Evolutionary conservation across 2,329 filamentous ascomycete genomes (phyloP).

Genomic region (Xylariaceae sp.): DNA sequence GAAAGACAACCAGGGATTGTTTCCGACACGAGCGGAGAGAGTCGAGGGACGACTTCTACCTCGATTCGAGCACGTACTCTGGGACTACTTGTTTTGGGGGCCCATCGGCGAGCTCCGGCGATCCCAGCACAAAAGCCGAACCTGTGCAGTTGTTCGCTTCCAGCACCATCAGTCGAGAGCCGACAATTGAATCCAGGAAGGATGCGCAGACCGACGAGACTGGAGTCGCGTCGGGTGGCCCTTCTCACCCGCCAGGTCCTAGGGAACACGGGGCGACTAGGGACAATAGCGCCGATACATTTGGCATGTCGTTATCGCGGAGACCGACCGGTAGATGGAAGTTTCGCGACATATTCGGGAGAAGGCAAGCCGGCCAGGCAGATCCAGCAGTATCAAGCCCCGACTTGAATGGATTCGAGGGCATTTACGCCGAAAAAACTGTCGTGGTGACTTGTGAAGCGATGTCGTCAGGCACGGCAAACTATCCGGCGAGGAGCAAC

Average conservation of each 20-base stretch:
- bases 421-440: constrained; percentile 16
- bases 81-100: constrained; percentile 35
- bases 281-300: constrained; percentile 20
- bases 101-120: constrained; percentile 38
- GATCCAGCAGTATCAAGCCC: constrained; percentile 14
- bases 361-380: constrained; percentile 35
- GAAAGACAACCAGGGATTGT: constrained; percentile 26
- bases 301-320: constrained; percentile 33
- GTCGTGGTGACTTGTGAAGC: neutral
- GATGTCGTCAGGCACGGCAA: constrained; percentile 21
- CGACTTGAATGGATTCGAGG: constrained; percentile 22
- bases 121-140: constrained; percentile 36
- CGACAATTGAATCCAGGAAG: constrained; percentile 40
- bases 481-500: constrained; percentile 34
- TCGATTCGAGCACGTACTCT: constrained; percentile 30
- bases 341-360: constrained; percentile 52
- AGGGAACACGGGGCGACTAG: constrained; percentile 21
- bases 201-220: constrained; percentile 47
- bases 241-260: constrained; percentile 40
- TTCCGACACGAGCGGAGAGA: constrained; percentile 39
- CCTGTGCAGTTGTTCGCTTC: constrained; percentile 30
- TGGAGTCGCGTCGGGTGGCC: constrained; percentile 70
- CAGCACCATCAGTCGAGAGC: constrained; percentile 35
- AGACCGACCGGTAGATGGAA: constrained; percentile 54
- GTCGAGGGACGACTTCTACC: constrained; percentile 41